A percentile compares a stretch with the other conserved stretches of the same genome.
Conservation (phyloP, 306 rosid genomes). For the Glycyrrhiza uralensis region DNA sequence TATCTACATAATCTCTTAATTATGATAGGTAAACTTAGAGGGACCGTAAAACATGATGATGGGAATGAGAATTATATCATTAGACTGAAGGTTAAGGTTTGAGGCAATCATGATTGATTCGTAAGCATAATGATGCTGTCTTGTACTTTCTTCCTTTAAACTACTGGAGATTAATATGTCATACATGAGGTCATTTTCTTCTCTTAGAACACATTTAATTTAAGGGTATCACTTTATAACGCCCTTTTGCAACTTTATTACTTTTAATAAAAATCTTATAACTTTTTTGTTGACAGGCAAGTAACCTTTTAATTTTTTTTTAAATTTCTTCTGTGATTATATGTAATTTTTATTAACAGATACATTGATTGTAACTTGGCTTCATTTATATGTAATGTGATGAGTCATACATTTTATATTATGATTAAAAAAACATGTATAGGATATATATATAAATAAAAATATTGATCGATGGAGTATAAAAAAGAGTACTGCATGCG, state of each 20-base stretch:
- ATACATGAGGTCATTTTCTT: background rate
- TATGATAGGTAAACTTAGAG: background rate
- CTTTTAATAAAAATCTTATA: background rate
- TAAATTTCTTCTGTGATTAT: background rate
- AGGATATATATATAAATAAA: too few relatives aligned
- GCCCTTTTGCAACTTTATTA: background rate
- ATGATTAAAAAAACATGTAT: too few relatives aligned
- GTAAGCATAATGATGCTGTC: constrained; percentile 23
- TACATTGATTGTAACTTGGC: background rate
- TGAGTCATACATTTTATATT: too few relatives aligned
- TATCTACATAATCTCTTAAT: too few relatives aligned
- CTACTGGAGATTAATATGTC: background rate
- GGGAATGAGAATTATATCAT: constrained; percentile 14
- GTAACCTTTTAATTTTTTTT: too few relatives aligned
- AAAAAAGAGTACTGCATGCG: too few relatives aligned
- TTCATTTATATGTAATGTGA: too few relatives aligned
- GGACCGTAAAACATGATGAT: background rate
- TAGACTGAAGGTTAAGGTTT: constrained; percentile 2
- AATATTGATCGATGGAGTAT: too few relatives aligned
- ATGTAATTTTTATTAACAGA: background rate
- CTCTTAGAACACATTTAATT: background rate
- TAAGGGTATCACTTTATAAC: background rate
- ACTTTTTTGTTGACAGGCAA: background rate
- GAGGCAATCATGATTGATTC: constrained; percentile 31
- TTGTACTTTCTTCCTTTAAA: constrained; percentile 29